Conservation (phyloP, 768 basidiomycete genomes). For the Leccinum fibrillosum region DNA sequence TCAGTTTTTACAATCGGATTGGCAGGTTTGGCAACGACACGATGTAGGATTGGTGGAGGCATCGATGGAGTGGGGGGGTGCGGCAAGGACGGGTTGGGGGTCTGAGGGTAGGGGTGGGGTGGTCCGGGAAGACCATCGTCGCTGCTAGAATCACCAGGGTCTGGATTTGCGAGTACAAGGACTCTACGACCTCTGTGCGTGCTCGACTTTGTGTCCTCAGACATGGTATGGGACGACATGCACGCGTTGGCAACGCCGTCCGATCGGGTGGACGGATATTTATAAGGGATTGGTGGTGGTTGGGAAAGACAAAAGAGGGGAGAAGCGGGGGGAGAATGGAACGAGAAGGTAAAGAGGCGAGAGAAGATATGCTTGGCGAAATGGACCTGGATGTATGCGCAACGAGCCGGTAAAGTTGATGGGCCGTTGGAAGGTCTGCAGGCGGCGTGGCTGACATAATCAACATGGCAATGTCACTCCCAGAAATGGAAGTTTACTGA, state of each 20-base stretch:
- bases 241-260: slow-evolving; percentile 28
- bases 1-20: slow-evolving; percentile 35
- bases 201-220: slow-evolving; percentile 53
- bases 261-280: slow-evolving; percentile 15
- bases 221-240: slow-evolving; percentile 45
- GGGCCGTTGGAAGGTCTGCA: slow-evolving; percentile 24
- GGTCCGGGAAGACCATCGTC: slow-evolving; percentile 33
- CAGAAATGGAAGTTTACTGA: background rate
- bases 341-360: background rate
- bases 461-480: slow-evolving; percentile 20
- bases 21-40: slow-evolving; percentile 15
- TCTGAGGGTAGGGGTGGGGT: slow-evolving; percentile 15
- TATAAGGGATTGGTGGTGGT: background rate
- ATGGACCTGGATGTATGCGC: slow-evolving; percentile 28
- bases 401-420: slow-evolving; percentile 26
- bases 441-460: slow-evolving; percentile 31
- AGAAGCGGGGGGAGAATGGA: background rate
- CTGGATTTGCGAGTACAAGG: slow-evolving; percentile 61
- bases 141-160: slow-evolving; percentile 44
- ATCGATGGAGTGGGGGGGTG: slow-evolving; percentile 25
- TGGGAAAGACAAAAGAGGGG: background rate
- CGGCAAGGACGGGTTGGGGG: slow-evolving; percentile 25
- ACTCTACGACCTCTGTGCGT: slow-evolving; percentile 36
- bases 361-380: slow-evolving; percentile 14
- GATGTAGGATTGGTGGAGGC: slow-evolving; percentile 18